phyloP scores from a whole-genome alignment of 495 filamentous ascomycete genomes.

The Daldinia vernicosa region DNA sequence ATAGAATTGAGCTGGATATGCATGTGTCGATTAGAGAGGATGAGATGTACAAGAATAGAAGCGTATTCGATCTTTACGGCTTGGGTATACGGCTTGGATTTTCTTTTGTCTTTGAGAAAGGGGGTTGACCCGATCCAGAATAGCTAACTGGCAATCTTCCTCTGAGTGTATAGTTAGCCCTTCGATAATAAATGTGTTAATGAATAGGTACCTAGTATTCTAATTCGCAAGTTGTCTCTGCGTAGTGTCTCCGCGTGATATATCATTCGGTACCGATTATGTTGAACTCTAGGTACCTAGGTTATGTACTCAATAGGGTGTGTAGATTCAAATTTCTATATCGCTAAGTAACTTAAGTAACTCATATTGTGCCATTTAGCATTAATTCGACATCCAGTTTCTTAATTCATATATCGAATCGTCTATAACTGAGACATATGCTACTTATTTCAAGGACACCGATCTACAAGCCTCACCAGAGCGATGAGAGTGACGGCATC shows the following conservation, averaged over 20 bases:
- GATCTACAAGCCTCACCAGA: not conserved
- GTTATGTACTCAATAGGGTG: too few relatives aligned
- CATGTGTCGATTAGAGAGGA: not conserved
- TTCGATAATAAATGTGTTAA: not conserved
- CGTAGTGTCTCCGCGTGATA: not conserved
- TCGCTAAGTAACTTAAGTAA: not conserved
- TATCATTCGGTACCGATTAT: too few relatives aligned
- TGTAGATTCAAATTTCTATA: not conserved
- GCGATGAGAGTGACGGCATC: not conserved
- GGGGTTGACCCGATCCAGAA: not conserved
- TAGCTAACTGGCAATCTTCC: not conserved
- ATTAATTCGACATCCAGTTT: not conserved
- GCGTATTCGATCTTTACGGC: slow-evolving; percentile 11
- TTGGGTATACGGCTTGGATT: slow-evolving; percentile 6
- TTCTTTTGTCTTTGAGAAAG: slow-evolving; percentile 13
- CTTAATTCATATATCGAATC: not conserved
- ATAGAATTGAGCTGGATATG: not conserved
- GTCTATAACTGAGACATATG: not conserved
- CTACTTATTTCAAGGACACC: not conserved
- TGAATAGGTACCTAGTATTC: not conserved
- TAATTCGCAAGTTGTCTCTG: not conserved
- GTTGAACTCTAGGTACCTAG: too few relatives aligned
- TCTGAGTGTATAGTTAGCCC: not conserved
- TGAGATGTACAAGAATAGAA: not conserved
- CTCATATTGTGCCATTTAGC: not conserved